A percentile compares a stretch with the other conserved stretches of the same genome.
Conservation (phyloP, 2,329 filamentous ascomycete species). For the Apiospora sp. region DNA sequence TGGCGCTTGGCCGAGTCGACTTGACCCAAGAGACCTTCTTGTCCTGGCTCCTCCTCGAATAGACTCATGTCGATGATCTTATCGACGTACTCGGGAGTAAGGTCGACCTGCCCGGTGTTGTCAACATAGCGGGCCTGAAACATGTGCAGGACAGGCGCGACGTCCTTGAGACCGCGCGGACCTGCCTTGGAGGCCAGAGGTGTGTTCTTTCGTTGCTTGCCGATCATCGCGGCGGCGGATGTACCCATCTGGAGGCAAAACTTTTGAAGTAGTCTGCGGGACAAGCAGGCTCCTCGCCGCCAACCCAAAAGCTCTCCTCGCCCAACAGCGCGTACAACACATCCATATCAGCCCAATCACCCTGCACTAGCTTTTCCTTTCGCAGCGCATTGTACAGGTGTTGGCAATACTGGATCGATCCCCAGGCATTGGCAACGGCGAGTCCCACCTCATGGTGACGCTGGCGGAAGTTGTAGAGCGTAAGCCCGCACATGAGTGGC, state of each 20-base stretch:
- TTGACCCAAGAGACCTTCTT: conserved; percentile 25
- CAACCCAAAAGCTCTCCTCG: conserved; percentile 44
- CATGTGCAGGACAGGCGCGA: conserved; percentile 44
- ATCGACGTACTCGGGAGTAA: conserved; percentile 45
- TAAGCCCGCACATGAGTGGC: conserved; percentile 48
- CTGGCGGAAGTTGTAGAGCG: conserved; percentile 46
- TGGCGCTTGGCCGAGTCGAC: conserved; percentile 32
- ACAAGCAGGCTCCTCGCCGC: conserved; percentile 42
- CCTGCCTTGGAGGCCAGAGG: conserved; percentile 38
- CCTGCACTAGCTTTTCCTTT: conserved; percentile 38
- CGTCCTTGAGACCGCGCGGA: conserved; percentile 41
- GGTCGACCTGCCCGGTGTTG: conserved; percentile 35
- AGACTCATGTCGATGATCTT: conserved; percentile 41
- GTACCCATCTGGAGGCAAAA: conserved; percentile 49
- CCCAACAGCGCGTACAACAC: conserved; percentile 41
- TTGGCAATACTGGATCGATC: conserved; percentile 45
- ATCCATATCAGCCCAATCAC: conserved; percentile 52
- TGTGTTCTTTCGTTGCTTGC: conserved; percentile 31
- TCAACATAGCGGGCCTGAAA: conserved; percentile 47
- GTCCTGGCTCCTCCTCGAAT: not conserved
- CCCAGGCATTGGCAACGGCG: conserved; percentile 47
- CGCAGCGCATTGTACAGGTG: conserved; percentile 53
- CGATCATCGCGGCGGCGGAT: conserved; percentile 41
- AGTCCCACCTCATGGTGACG: conserved; percentile 44
- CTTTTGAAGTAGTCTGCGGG: conserved; percentile 46